Conservation (phyloP, 257 asterid genomes). For the Fraxinus quadrangulata region DNA sequence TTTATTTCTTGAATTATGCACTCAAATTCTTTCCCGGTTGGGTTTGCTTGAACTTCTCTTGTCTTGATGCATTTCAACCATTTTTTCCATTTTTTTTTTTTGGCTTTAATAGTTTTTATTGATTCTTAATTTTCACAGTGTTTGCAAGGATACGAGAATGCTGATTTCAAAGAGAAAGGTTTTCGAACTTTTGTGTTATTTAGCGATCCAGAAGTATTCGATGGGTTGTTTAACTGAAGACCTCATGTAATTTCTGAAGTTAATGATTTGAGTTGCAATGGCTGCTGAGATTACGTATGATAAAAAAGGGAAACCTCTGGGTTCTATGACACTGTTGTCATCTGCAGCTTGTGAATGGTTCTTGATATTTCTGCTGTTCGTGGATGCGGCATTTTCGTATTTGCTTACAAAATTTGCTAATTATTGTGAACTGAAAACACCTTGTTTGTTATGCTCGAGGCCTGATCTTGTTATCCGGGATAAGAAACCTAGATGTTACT, state of each 20-base stretch:
- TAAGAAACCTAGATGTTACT: slow-evolving; percentile 43
- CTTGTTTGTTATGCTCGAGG: slow-evolving; percentile 77
- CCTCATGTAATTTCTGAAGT: slow-evolving; percentile 41
- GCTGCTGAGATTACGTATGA: slow-evolving; percentile 48
- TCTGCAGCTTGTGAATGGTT: slow-evolving; percentile 91
- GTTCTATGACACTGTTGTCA: slow-evolving; percentile 61
- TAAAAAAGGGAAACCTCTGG: slow-evolving; percentile 40
- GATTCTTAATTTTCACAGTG: neutral
- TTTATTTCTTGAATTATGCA: neutral
- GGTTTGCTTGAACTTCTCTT: neutral
- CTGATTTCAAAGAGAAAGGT: slow-evolving; percentile 9
- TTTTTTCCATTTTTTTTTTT: neutral
- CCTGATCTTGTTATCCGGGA: slow-evolving; percentile 46
- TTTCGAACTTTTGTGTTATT: slow-evolving; percentile 20
- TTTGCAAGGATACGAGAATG: slow-evolving; percentile 14
- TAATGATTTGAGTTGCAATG: slow-evolving; percentile 41
- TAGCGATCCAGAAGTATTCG: slow-evolving; percentile 28
- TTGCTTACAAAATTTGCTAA: slow-evolving; percentile 58
- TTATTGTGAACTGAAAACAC: slow-evolving; percentile 59
- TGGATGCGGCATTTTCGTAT: slow-evolving; percentile 60
- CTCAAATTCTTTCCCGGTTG: neutral
- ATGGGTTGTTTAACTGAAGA: slow-evolving; percentile 33
- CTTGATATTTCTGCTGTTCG: slow-evolving; percentile 63
- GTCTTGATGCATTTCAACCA: neutral
- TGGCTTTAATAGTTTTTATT: neutral